These are phyloP conservation scores for Cupressus sempervirens DNA, from an alignment of 75 land plant species.

Conservation along the genomic window DNA sequence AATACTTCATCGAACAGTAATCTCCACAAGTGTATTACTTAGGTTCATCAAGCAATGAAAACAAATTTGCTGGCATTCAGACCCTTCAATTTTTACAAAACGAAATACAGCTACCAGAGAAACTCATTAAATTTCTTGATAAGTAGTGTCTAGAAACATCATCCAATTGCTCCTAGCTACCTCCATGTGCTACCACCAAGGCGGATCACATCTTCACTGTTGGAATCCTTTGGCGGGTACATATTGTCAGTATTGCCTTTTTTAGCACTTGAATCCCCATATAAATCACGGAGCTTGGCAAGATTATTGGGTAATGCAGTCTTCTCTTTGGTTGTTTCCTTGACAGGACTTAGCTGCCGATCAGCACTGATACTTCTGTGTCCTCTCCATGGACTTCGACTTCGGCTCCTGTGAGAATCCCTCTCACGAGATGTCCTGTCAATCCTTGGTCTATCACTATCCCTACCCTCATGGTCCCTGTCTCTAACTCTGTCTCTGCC, in stretches of 20 bases:
- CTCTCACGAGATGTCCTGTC: conserved; percentile 46
- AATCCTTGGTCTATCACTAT: conserved; percentile 16
- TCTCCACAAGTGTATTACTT: not conserved
- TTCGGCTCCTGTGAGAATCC: conserved; percentile 47
- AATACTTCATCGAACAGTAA: conserved; percentile 2
- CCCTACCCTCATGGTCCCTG: conserved; percentile 12
- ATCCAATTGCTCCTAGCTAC: conserved; percentile 23
- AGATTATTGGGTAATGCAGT: conserved; percentile 42
- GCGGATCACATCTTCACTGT: conserved; percentile 85
- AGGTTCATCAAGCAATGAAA: not conserved
- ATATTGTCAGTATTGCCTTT: conserved; percentile 26
- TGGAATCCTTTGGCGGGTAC: conserved; percentile 33
- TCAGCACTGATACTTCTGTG: conserved; percentile 13
- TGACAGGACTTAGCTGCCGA: conserved; percentile 31
- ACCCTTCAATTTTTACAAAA: conserved; percentile 1
- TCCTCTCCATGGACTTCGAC: conserved; percentile 37
- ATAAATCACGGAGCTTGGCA: conserved; percentile 83
- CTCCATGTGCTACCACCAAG: conserved; percentile 89
- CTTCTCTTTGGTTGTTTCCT: conserved; percentile 35
- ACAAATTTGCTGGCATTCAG: not conserved
- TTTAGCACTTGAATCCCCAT: conserved; percentile 62
- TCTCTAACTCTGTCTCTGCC: conserved; percentile 32
- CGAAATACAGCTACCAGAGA: not conserved
- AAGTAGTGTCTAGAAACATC: not conserved
- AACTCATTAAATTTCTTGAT: not conserved